A percentile compares a stretch with the other conserved stretches of the same genome.
Conservation (phyloP, 1,284 basidiomycete species). For the Ceratobasidium sp. region DNA sequence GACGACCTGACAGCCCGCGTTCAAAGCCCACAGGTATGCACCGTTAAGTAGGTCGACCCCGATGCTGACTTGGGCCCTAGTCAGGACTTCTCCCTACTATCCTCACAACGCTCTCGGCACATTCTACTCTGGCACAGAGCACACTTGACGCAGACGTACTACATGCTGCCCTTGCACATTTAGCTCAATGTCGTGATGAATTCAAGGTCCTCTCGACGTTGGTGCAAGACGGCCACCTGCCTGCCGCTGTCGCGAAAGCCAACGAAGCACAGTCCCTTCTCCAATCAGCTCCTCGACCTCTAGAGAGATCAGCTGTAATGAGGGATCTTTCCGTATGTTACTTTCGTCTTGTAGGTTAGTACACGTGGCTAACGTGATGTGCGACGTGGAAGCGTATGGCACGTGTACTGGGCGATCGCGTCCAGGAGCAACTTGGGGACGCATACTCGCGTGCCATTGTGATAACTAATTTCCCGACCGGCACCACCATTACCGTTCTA, state of each 20-base stretch:
- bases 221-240: conserved; percentile 62
- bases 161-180: conserved; percentile 59
- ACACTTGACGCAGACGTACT: conserved; percentile 60
- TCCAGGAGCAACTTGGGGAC: conserved; percentile 73
- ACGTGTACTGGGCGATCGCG: conserved; percentile 60
- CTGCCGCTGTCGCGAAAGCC: conserved; percentile 61
- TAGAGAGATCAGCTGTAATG: conserved; percentile 60
- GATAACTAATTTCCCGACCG: conserved; percentile 32
- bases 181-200: conserved; percentile 58
- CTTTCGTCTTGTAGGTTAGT: neutral
- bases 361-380: conserved; percentile 28
- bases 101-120: conserved; percentile 58
- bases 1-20: conserved; percentile 59
- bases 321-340: conserved; percentile 62
- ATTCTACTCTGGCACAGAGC: conserved; percentile 66
- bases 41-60: conserved; percentile 10
- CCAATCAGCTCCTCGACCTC: conserved; percentile 57
- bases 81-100: conserved; percentile 68
- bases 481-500: conserved; percentile 13
- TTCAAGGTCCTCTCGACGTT: conserved; percentile 55
- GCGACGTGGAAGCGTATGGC: conserved; percentile 33
- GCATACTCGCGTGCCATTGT: conserved; percentile 66
- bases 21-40: conserved; percentile 63
- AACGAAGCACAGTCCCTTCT: conserved; percentile 56
- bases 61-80: conserved; percentile 51